phyloP scores from a whole-genome alignment of 495 filamentous ascomycete species.

The Hypoxylon crocopeplum region DNA sequence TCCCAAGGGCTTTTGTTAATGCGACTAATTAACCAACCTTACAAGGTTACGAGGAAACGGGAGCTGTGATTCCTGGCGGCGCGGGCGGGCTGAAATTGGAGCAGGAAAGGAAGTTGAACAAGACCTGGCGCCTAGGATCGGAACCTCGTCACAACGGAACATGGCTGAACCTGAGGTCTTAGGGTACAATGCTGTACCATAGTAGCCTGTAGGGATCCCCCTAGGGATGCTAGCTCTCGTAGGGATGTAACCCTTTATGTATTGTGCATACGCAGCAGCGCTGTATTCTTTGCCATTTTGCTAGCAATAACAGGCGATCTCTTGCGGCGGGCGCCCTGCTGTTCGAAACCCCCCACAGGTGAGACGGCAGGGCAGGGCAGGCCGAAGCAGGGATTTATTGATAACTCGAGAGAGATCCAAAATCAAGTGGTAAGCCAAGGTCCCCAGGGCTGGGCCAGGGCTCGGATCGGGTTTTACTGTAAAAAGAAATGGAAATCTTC shows the following conservation, averaged over 20 bases:
- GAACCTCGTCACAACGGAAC: slow-evolving; percentile 27
- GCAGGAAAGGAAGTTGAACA: slow-evolving; percentile 18
- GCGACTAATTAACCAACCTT: slow-evolving; percentile 29
- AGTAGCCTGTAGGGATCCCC: slow-evolving; percentile 23
- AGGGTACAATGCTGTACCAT: slow-evolving; percentile 1
- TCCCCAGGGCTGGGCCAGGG: slow-evolving; percentile 13
- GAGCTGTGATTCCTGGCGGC: slow-evolving; percentile 16
- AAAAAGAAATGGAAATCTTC: slow-evolving; percentile 38
- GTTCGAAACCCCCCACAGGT: slow-evolving; percentile 27
- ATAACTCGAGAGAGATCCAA: slow-evolving; percentile 37
- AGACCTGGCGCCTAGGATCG: slow-evolving; percentile 31
- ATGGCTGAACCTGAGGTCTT: slow-evolving; percentile 24
- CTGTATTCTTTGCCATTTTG: not conserved
- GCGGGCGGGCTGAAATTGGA: slow-evolving; percentile 26
- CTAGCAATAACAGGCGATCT: slow-evolving; percentile 31
- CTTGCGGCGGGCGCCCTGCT: slow-evolving; percentile 14
- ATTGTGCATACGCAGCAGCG: not conserved
- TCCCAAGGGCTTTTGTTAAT: slow-evolving; percentile 20
- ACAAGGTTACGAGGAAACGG: slow-evolving; percentile 9
- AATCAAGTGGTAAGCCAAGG: slow-evolving; percentile 27
- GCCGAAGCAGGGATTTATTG: slow-evolving; percentile 31
- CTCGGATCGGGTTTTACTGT: slow-evolving; percentile 31
- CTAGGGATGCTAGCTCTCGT: slow-evolving; percentile 6
- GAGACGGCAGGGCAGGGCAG: slow-evolving; percentile 7
- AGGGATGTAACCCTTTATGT: slow-evolving; percentile 26